Base-by-base conservation (phyloP, 768 basidiomycete genomes). In the Mycena capillaripes region DNA sequence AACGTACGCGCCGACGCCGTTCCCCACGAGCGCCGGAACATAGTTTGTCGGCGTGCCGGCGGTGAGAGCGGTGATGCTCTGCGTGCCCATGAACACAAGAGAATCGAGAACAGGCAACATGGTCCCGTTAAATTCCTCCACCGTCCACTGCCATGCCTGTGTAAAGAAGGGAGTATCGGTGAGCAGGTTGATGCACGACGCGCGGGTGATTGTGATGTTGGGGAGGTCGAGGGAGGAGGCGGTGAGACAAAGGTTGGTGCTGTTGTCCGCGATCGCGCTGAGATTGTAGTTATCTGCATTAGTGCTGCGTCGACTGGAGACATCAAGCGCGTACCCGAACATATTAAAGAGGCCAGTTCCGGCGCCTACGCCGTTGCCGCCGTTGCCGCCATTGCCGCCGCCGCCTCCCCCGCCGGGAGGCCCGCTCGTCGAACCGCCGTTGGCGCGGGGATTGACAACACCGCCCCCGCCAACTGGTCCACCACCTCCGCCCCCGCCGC, bases 1-100 rank as follows among this genome's bases (percentile, higher is more conserved):
- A 40, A 58, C 36, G 56, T 58, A 58, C 34, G 56, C 56, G 56
- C 56, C 56, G n/a, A 58, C 56, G n/a, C 56, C 56, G 34, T 16
- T 58, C 34, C 56, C 56, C 34, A 38, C 34, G 56, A 58, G 34
- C 34, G 34, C 17, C 56, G 56, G 56, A 23, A 58, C 36, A 16
- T 58, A 58, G 56, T 58, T 58, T 36, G 56, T 58, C 56, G 56
- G 56, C 36, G 36, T 58, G 56, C 56, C 56, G 7, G 6, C 11
- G 56, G 56, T 10, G 36, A 58, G 34, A n/a, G 56, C n/a, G 8
- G 56, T 25, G n/a, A 16, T n/a, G 56, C 36, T 40, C 56, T 58
- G 56, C 34, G 21, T 14, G 34, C 56, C 56, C 34, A 58, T 36
- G 36, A 36, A 58, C 34, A 58, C 56, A 40, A 58, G 56, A 23